These are phyloP conservation scores for Rubia occidens DNA, from an alignment of 305 asterid species.

Conservation along the genomic window DNA sequence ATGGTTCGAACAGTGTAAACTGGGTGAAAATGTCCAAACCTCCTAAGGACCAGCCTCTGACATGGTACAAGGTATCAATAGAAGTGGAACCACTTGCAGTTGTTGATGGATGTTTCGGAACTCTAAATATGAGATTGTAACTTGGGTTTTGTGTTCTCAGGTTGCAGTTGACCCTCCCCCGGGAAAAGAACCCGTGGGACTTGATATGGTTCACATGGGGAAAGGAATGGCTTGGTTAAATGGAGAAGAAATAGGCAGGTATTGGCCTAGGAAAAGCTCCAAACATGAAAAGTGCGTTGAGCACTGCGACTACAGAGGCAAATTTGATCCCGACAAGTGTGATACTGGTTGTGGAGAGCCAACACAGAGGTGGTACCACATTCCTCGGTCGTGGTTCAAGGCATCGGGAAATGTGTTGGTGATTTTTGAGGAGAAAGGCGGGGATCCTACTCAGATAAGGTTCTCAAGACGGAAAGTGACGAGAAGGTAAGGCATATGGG, in stretches of 20 bases:
- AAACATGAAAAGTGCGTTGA: slow-evolving; percentile 47
- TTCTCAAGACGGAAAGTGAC: slow-evolving; percentile 51
- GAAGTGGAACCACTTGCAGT: too few relatives aligned
- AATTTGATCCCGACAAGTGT: slow-evolving; percentile 72
- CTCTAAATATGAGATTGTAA: neutral
- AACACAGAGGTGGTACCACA: slow-evolving; percentile 92
- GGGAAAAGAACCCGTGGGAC: slow-evolving; percentile 73
- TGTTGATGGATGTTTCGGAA: neutral
- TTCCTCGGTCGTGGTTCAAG: slow-evolving; percentile 92
- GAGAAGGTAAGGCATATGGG: slow-evolving; percentile 18
- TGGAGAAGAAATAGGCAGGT: slow-evolving; percentile 85
- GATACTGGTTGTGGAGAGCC: slow-evolving; percentile 78
- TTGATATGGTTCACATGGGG: slow-evolving; percentile 86
- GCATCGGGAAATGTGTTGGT: slow-evolving; percentile 65
- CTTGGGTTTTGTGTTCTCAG: slow-evolving; percentile 28
- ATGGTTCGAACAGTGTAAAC: slow-evolving; percentile 35
- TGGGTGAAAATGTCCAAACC: slow-evolving; percentile 60
- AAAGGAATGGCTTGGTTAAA: slow-evolving; percentile 92
- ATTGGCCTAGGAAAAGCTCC: slow-evolving; percentile 75
- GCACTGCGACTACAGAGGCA: slow-evolving; percentile 73
- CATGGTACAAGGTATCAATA: slow-evolving; percentile 83
- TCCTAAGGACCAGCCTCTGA: slow-evolving; percentile 67
- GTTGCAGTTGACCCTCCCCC: slow-evolving; percentile 68
- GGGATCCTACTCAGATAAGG: slow-evolving; percentile 62
- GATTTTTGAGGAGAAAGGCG: slow-evolving; percentile 84